Evolutionary conservation across 345 rosid genomes (phyloP).

Genomic region (Adansonia digitata): DNA sequence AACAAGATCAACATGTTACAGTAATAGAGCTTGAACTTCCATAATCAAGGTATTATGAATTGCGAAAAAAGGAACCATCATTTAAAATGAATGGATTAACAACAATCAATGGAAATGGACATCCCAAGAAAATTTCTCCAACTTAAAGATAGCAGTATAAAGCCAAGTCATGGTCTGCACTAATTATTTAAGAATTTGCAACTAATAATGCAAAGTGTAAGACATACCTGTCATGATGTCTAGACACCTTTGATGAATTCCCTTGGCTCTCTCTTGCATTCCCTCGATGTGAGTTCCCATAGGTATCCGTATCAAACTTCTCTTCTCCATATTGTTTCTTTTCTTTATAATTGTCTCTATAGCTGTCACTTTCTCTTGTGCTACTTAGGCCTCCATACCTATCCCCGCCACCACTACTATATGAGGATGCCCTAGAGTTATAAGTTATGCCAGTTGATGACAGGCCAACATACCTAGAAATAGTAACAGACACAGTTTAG

Average conservation of each 20-base stretch:
- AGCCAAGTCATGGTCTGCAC: background rate
- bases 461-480: slow-evolving; percentile 78
- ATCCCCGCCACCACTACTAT: slow-evolving; percentile 47
- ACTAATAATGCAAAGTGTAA: slow-evolving; percentile 5
- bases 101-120: background rate
- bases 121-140: background rate
- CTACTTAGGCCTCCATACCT: slow-evolving; percentile 44
- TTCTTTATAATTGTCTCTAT: slow-evolving; percentile 44
- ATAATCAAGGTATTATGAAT: background rate
- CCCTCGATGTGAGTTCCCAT: slow-evolving; percentile 44
- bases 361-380: slow-evolving; percentile 49
- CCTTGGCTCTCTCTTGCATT: slow-evolving; percentile 36
- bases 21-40: background rate
- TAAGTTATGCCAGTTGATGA: slow-evolving; percentile 75
- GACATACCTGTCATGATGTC: slow-evolving; percentile 50
- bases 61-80: background rate
- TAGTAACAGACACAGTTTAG: slow-evolving; percentile 11
- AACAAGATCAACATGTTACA: no score
- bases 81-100: background rate
- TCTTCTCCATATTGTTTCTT: slow-evolving; percentile 35
- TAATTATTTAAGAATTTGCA: background rate
- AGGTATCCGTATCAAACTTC: slow-evolving; percentile 47
- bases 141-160: background rate
- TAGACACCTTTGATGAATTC: slow-evolving; percentile 34
- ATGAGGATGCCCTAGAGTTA: slow-evolving; percentile 65